phyloP scores from a whole-genome alignment of 2,329 filamentous ascomycete genomes.

The Thielaviopsis musarum region DNA sequence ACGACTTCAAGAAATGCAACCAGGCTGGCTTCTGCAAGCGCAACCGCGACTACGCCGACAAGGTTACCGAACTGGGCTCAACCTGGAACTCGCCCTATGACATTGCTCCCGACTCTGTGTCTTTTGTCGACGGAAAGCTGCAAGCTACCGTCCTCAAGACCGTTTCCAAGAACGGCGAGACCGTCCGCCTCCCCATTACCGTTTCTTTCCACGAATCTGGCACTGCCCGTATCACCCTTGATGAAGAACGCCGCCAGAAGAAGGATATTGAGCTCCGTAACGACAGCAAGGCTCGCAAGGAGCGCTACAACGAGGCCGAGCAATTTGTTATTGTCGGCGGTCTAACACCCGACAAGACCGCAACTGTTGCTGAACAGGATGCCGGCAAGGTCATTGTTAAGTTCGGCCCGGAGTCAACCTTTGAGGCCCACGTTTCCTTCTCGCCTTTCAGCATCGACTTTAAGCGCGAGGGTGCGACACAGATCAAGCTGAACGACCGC shows the following conservation, averaged over 20 bases:
- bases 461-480: constrained; percentile 60
- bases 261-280: constrained; percentile 79
- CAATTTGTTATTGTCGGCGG: constrained; percentile 78
- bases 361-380: constrained; percentile 48
- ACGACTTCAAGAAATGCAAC: constrained; percentile 92
- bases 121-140: constrained; percentile 65
- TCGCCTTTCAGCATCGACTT: constrained; percentile 77
- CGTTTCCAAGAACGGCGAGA: constrained; percentile 43
- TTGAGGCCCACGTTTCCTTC: constrained; percentile 71
- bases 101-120: constrained; percentile 53
- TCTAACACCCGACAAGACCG: constrained; percentile 52
- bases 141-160: constrained; percentile 71
- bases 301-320: constrained; percentile 84
- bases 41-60: constrained; percentile 78
- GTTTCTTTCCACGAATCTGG: constrained; percentile 84
- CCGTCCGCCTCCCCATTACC: constrained; percentile 63
- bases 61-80: constrained; percentile 44
- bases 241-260: constrained; percentile 80
- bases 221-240: constrained; percentile 69
- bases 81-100: constrained; percentile 69
- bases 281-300: constrained; percentile 68
- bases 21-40: constrained; percentile 96
- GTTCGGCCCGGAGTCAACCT: constrained; percentile 60
- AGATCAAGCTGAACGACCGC: constrained; percentile 80
- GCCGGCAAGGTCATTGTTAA: constrained; percentile 54